These are phyloP conservation scores for Fusarium bulbicola DNA, from an alignment of 2,329 filamentous ascomycete genomes.

Conservation along the genomic window DNA sequence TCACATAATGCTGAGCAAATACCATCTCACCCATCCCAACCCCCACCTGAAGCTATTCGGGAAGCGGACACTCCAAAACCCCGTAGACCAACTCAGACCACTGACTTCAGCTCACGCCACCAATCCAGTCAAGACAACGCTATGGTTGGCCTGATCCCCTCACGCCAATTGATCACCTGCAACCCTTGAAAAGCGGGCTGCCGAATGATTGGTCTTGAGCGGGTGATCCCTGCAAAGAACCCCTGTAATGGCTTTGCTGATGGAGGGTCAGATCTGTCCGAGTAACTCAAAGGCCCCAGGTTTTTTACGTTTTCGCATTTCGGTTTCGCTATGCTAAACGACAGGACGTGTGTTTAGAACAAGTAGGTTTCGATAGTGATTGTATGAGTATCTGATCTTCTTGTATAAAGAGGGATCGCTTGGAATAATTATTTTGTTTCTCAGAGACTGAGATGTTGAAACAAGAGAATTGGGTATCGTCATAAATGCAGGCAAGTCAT, in stretches of 20 bases:
- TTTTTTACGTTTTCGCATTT: constrained; percentile 25
- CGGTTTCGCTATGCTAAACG: constrained; percentile 22
- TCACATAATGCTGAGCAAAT: neutral
- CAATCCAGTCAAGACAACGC: neutral
- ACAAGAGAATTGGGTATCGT: constrained; percentile 13
- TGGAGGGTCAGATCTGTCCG: constrained; percentile 28
- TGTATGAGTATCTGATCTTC: too few species aligned
- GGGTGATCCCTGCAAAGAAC: neutral
- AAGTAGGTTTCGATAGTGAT: neutral
- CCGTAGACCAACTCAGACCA: neutral
- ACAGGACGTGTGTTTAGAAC: neutral
- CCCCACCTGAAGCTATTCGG: constrained; percentile 1
- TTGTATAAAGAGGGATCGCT: neutral
- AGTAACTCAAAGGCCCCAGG: constrained; percentile 33
- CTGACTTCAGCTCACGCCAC: constrained; percentile 22
- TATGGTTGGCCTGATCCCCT: constrained; percentile 4
- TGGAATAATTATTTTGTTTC: neutral
- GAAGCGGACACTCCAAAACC: neutral
- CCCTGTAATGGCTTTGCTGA: neutral
- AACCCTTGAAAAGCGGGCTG: constrained; percentile 10
- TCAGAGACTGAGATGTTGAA: too few species aligned
- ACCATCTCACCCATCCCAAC: neutral
- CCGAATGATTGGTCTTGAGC: neutral
- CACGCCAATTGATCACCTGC: constrained; percentile 9
- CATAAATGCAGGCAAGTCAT: neutral